A percentile compares a stretch with the other conserved stretches of the same genome.
These are phyloP conservation scores for Quercus gilva DNA, from an alignment of 306 rosid genomes.

Conservation along the genomic window DNA sequence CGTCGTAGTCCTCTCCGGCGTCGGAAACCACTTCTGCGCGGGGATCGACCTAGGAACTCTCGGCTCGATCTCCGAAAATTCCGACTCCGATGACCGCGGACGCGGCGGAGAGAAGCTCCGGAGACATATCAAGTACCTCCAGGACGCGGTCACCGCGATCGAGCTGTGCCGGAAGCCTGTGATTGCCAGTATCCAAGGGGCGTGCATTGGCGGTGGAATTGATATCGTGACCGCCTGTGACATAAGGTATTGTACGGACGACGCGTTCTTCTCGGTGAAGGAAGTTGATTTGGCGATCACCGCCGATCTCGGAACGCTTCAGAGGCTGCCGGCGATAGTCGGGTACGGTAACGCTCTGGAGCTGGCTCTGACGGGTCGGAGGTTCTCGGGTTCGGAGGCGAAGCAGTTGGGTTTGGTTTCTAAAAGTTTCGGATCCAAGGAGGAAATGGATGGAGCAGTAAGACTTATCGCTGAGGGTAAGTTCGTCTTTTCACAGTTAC, in stretches of 20 bases:
- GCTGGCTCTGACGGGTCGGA: slow-evolving; percentile 78
- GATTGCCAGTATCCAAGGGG: slow-evolving; percentile 72
- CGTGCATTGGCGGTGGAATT: slow-evolving; percentile 75
- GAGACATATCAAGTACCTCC: slow-evolving; percentile 57
- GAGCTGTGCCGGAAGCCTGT: slow-evolving; percentile 90
- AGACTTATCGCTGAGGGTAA: slow-evolving; percentile 50
- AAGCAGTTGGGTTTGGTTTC: slow-evolving; percentile 67
- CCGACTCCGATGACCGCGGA: slow-evolving; percentile 36
- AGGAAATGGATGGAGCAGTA: slow-evolving; percentile 47
- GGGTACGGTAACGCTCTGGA: slow-evolving; percentile 80
- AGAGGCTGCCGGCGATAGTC: slow-evolving; percentile 72
- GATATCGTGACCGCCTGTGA: slow-evolving; percentile 84
- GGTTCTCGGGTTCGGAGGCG: slow-evolving; percentile 73
- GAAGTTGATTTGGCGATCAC: slow-evolving; percentile 83
- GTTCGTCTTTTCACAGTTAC: not conserved
- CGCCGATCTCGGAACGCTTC: slow-evolving; percentile 85
- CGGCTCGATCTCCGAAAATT: slow-evolving; percentile 2
- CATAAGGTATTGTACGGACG: slow-evolving; percentile 61
- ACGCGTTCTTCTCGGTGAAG: slow-evolving; percentile 82
- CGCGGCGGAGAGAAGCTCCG: slow-evolving; percentile 62
- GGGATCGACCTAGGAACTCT: slow-evolving; percentile 66
- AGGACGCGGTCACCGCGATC: slow-evolving; percentile 66
- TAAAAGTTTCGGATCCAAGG: slow-evolving; percentile 41
- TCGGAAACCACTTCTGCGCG: slow-evolving; percentile 78
- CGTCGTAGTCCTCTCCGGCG: slow-evolving; percentile 64